Conservation (phyloP, 2,329 filamentous ascomycete genomes). For the Trichophyton simii region DNA sequence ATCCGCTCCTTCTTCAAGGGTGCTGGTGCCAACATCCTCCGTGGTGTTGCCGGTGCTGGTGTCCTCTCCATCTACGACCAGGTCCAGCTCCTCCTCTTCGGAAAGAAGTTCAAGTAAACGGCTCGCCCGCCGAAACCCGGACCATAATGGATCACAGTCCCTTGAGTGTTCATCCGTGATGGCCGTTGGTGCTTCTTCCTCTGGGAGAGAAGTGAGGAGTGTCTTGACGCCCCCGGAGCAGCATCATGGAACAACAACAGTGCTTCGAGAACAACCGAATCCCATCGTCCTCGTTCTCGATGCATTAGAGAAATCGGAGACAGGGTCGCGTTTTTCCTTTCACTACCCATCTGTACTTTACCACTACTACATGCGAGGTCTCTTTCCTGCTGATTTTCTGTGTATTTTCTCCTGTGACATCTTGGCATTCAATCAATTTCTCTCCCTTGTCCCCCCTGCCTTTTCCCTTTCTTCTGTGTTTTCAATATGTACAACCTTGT, state of each 20-base stretch:
- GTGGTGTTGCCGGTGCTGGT: conserved; percentile 99
- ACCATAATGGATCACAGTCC: background rate
- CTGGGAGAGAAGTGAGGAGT: conserved; percentile 14
- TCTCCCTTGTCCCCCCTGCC: conserved; percentile 6
- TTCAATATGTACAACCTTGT: background rate
- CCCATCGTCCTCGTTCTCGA: conserved; percentile 26
- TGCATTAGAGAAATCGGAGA: conserved; percentile 31
- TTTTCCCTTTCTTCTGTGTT: background rate
- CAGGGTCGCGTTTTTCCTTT: conserved; percentile 28
- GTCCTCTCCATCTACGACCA: conserved; percentile 99
- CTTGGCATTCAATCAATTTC: conserved; percentile 13
- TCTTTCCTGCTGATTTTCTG: conserved; percentile 19
- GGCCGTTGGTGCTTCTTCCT: conserved; percentile 10
- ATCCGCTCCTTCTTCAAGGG: conserved; percentile 99
- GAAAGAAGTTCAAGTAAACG: conserved; percentile 86
- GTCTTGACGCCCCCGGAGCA: background rate
- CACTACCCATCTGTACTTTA: conserved; percentile 37
- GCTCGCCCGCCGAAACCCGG: conserved; percentile 11
- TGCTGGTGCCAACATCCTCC: conserved; percentile 99
- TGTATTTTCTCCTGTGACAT: conserved; percentile 13
- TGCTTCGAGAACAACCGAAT: background rate
- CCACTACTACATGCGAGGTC: conserved; percentile 31
- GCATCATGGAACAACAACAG: background rate
- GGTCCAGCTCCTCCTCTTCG: conserved; percentile 98
- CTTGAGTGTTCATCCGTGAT: conserved; percentile 20